phyloP scores from a whole-genome alignment of 192 early-diverging fungal species.

The Coemansia sp. region DNA sequence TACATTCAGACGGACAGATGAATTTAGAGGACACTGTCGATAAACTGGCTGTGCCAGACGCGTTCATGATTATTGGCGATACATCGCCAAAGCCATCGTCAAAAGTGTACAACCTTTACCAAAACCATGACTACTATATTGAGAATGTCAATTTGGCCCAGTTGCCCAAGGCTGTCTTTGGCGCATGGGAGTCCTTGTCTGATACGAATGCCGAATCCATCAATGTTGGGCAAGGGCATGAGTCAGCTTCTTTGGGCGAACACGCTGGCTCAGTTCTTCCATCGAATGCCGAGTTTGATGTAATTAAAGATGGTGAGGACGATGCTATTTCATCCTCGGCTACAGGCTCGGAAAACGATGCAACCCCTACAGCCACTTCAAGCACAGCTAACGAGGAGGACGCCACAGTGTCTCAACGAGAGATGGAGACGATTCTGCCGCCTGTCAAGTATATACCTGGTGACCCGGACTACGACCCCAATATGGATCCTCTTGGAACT shows the following conservation, averaged over 20 bases:
- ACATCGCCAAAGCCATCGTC: slow-evolving; percentile 9
- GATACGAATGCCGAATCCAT: slow-evolving; percentile 15
- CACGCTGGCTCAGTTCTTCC: slow-evolving; percentile 2
- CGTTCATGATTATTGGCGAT: slow-evolving; percentile 23
- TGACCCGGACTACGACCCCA: slow-evolving; percentile 44
- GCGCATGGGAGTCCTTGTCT: slow-evolving; percentile 26
- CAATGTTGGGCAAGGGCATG: slow-evolving; percentile 7
- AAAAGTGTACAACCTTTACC: slow-evolving; percentile 17
- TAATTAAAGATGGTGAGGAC: background rate
- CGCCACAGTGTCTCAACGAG: background rate
- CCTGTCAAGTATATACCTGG: slow-evolving; percentile 47
- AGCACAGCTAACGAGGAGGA: background rate
- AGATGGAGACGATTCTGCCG: slow-evolving; percentile 31
- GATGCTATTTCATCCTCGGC: background rate
- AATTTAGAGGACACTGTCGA: slow-evolving; percentile 26
- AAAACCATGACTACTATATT: slow-evolving; percentile 31
- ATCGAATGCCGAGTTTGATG: slow-evolving; percentile 3
- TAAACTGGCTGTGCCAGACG: slow-evolving; percentile 28
- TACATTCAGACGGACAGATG: slow-evolving; percentile 43
- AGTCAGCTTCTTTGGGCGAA: background rate
- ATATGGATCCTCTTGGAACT: slow-evolving; percentile 33
- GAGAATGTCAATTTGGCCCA: slow-evolving; percentile 30
- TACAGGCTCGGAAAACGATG: background rate
- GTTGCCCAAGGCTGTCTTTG: slow-evolving; percentile 36
- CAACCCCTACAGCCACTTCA: background rate